phyloP scores from a whole-genome alignment of 164 flowering plant species.

The Aristolochia fimbriata region DNA sequence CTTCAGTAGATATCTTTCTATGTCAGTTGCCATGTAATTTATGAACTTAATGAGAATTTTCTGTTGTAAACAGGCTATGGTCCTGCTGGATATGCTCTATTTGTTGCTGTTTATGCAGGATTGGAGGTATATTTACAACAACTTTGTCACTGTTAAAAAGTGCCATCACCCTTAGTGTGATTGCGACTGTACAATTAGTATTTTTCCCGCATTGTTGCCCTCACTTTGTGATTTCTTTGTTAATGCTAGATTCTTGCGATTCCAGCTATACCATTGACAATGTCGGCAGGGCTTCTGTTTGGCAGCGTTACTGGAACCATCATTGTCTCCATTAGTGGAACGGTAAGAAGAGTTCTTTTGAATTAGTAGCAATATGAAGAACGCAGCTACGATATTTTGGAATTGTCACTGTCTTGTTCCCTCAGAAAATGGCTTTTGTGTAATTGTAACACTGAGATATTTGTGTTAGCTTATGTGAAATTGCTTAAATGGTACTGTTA shows the following conservation, averaged over 20 bases:
- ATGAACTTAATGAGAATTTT: neutral
- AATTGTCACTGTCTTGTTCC: neutral
- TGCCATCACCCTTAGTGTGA: too few relatives aligned
- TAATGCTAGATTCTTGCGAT: constrained; percentile 77
- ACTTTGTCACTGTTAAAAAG: neutral
- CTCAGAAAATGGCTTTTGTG: neutral
- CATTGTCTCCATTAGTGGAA: constrained; percentile 93
- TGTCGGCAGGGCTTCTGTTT: constrained; percentile 97
- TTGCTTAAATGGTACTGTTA: too few relatives aligned
- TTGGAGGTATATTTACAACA: constrained; percentile 41
- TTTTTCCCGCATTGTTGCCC: neutral
- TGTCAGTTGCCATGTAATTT: neutral
- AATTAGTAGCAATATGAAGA: neutral
- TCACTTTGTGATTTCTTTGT: constrained; percentile 3
- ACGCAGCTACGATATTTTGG: too few relatives aligned
- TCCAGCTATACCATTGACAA: constrained; percentile 96
- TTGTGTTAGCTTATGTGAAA: too few relatives aligned
- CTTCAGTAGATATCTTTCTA: too few relatives aligned
- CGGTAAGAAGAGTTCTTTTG: constrained; percentile 40
- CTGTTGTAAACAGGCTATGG: constrained; percentile 67
- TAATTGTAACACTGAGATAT: neutral
- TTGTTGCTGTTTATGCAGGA: constrained; percentile 90
- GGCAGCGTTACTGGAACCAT: constrained; percentile 76
- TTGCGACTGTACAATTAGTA: neutral
- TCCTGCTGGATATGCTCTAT: constrained; percentile 91